phyloP scores from a whole-genome alignment of 192 early-diverging fungal genomes.

The Obelidium mucronatum region DNA sequence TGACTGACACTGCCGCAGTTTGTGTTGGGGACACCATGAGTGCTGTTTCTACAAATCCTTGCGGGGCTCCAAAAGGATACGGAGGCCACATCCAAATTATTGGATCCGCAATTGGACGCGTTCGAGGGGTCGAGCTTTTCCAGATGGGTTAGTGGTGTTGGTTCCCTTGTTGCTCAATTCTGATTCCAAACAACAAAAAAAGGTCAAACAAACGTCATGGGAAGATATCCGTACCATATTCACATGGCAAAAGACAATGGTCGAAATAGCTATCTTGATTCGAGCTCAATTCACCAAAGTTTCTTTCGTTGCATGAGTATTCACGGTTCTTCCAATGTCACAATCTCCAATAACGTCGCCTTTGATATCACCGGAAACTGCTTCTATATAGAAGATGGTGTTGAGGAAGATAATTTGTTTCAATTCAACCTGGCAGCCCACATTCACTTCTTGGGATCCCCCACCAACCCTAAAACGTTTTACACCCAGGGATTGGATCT shows the following conservation, averaged over 20 bases:
- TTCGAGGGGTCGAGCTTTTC: constrained; percentile 23
- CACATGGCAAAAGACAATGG: constrained; percentile 38
- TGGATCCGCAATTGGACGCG: constrained; percentile 32
- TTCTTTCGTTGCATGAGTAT: constrained; percentile 39
- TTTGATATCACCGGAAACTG: constrained; percentile 42
- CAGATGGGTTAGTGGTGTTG: constrained; percentile 28
- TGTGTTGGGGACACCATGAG: constrained; percentile 13
- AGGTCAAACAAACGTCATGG: constrained; percentile 46
- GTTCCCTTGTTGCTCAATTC: background rate
- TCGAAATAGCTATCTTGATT: constrained; percentile 22
- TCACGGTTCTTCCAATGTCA: constrained; percentile 32
- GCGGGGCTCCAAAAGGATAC: constrained; percentile 31
- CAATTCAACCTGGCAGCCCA: constrained; percentile 33
- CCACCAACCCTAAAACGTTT: constrained; percentile 21
- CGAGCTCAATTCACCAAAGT: constrained; percentile 22
- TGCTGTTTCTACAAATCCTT: constrained; percentile 16
- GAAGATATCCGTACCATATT: constrained; percentile 40
- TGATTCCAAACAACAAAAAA: background rate
- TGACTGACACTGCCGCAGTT: background rate
- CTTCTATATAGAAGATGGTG: constrained; percentile 44
- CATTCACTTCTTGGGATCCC: constrained; percentile 35
- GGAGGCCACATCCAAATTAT: constrained; percentile 34
- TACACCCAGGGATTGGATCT: constrained; percentile 12
- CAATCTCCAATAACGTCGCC: constrained; percentile 30
- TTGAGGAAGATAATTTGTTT: constrained; percentile 37